Conservation (phyloP, 1,284 basidiomycete species). For the Cryptococcus jaspeensis region DNA sequence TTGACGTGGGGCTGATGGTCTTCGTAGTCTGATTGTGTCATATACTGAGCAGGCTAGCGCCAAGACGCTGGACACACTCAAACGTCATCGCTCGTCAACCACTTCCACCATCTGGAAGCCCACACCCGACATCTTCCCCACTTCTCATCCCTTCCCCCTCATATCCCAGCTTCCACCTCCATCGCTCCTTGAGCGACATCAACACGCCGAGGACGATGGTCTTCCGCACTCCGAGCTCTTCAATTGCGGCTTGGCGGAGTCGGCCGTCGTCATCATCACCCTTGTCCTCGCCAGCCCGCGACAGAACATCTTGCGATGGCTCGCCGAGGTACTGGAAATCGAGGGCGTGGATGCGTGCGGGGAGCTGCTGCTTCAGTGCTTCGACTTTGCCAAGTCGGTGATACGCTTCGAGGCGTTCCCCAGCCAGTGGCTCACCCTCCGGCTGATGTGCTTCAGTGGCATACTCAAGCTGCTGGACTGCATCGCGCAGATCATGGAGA, state of each 20-base stretch:
- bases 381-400: slow-evolving; percentile 78
- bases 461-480: slow-evolving; percentile 85
- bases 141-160: slow-evolving; percentile 88
- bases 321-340: slow-evolving; percentile 76
- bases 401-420: slow-evolving; percentile 88
- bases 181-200: slow-evolving; percentile 48
- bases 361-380: slow-evolving; percentile 69
- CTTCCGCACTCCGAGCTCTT: slow-evolving; percentile 57
- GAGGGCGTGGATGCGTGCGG: slow-evolving; percentile 80
- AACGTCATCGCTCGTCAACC: slow-evolving; percentile 63
- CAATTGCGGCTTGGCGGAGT: slow-evolving; percentile 80
- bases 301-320: slow-evolving; percentile 73
- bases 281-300: slow-evolving; percentile 75
- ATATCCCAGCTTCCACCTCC: slow-evolving; percentile 65
- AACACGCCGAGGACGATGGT: slow-evolving; percentile 23
- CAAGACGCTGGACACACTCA: slow-evolving; percentile 66
- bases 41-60: slow-evolving; percentile 77
- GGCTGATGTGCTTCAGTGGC: slow-evolving; percentile 83
- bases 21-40: slow-evolving; percentile 72
- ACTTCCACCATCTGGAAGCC: slow-evolving; percentile 59
- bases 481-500: slow-evolving; percentile 70
- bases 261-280: slow-evolving; percentile 78
- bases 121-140: slow-evolving; percentile 83
- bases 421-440: slow-evolving; percentile 86
- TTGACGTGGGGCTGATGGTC: background rate